Evolutionary conservation across 2,329 filamentous ascomycete species (phyloP).

Genomic region (Fusarium denticulatum): DNA sequence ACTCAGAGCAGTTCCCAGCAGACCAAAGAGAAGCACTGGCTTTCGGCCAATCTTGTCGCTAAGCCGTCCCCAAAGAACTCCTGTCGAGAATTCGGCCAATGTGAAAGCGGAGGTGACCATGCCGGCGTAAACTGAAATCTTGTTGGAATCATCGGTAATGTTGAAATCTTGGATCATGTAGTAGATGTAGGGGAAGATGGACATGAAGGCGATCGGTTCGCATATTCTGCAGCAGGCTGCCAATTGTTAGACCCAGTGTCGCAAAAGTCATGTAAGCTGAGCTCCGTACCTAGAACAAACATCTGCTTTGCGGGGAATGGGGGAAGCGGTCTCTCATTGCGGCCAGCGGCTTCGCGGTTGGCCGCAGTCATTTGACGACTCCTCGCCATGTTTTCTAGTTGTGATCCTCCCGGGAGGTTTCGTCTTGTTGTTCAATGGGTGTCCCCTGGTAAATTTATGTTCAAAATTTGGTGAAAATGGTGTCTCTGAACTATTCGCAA

Average conservation of each 20-base stretch:
- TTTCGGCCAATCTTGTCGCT: constrained; percentile 94
- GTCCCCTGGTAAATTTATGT: neutral
- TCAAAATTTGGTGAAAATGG: neutral
- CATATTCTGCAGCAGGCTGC: constrained; percentile 92
- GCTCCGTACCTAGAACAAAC: constrained; percentile 60
- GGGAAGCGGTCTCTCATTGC: constrained; percentile 39
- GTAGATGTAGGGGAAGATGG: constrained; percentile 98
- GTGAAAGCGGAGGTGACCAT: constrained; percentile 98
- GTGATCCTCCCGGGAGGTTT: constrained; percentile 17
- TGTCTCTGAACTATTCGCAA: constrained; percentile 8
- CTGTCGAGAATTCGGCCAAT: constrained; percentile 92
- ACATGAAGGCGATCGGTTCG: constrained; percentile 99
- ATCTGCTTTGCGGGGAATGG: constrained; percentile 58
- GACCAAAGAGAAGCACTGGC: constrained; percentile 87
- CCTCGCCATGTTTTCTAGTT: constrained; percentile 44
- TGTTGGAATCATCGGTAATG: constrained; percentile 79
- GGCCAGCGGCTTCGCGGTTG: constrained; percentile 37
- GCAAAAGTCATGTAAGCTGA: neutral
- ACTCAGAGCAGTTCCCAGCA: constrained; percentile 90
- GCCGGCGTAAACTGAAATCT: constrained; percentile 91
- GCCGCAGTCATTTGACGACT: constrained; percentile 37
- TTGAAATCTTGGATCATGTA: constrained; percentile 95
- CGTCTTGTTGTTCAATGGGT: constrained; percentile 1
- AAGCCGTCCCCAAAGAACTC: constrained; percentile 90
- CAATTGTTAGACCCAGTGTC: constrained; percentile 17